Base-by-base conservation (phyloP, 495 filamentous ascomycete genomes). In the Penicillium argentinense region DNA sequence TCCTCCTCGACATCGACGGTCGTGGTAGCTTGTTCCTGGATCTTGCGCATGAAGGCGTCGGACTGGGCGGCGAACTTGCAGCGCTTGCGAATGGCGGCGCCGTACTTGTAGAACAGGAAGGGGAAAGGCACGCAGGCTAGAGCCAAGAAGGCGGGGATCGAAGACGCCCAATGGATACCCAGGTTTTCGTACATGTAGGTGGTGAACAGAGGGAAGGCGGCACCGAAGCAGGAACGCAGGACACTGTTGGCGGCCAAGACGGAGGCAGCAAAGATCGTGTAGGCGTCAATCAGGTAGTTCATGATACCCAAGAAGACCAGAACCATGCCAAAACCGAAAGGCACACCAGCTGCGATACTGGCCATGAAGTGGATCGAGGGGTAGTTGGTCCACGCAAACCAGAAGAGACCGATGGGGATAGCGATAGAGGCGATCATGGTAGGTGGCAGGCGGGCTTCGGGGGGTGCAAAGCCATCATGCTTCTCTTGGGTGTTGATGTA, bases 201-300 rank as follows among this genome's bases (percentile, higher is more conserved):
- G 3, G 88, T 92, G 73, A 95, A 93, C 0, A 95, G 73, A 2
- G 89, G 89, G 72, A 95, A 93, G 0, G 79, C 85, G n/a, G 87
- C 85, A 56, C 89, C 89, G 60, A 92, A 90, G 23, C 72, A 40
- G 2, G 78, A 81, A 42, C 82, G 77, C 29, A 92, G 66, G 3
- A 91, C 81, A 12, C 83, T 76, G 66, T 88, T 91, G 25, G 87
- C 87, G 1, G 89, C 89, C 12, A 95, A 70, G 1, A 88, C 88
- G 1, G 83, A 87, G 2, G 89, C 88, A 5, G 88, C 88, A 54
- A 85, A 93, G 47, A 91, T 86, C 34, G 83, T 87, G 68, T 91
- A 87, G 17, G 83, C 75, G 59, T 90, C 87, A 53, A 90, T 85
- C n/a, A 91, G 75, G 63, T 91, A 93, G 58, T 82, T 88, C 74